Conservation (phyloP, 129 eudicot species). For the Tagetes erecta region DNA sequence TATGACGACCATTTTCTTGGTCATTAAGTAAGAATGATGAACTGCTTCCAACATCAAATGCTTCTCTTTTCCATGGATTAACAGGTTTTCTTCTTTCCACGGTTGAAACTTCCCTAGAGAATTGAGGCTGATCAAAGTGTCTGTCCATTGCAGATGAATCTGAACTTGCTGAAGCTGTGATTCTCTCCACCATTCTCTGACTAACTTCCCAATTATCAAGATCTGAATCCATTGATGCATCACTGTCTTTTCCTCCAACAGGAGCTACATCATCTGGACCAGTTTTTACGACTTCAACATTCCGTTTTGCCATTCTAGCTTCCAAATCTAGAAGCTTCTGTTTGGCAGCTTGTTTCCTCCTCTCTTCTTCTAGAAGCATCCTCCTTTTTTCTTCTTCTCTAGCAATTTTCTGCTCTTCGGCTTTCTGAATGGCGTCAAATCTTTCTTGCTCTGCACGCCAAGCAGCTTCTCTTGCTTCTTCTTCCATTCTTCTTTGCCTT, state of each 20-base stretch:
- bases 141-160: slow-evolving; percentile 60
- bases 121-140: slow-evolving; percentile 49
- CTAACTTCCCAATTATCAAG: slow-evolving; percentile 81
- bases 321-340: slow-evolving; percentile 92
- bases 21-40: slow-evolving; percentile 50
- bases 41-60: slow-evolving; percentile 57
- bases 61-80: slow-evolving; percentile 79
- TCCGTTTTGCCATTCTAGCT: slow-evolving; percentile 77
- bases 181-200: slow-evolving; percentile 85
- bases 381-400: slow-evolving; percentile 89
- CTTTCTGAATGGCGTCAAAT: slow-evolving; percentile 62
- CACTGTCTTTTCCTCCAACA: slow-evolving; percentile 48
- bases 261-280: slow-evolving; percentile 52
- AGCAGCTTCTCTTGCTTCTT: slow-evolving; percentile 86
- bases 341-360: slow-evolving; percentile 91
- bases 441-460: slow-evolving; percentile 93
- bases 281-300: slow-evolving; percentile 49
- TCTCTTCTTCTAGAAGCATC: slow-evolving; percentile 68
- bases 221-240: slow-evolving; percentile 44
- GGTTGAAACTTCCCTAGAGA: slow-evolving; percentile 51
- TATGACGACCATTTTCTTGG: slow-evolving; percentile 57
- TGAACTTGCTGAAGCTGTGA: slow-evolving; percentile 69
- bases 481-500: slow-evolving; percentile 63
- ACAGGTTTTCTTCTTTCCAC: slow-evolving; percentile 60
- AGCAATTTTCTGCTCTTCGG: slow-evolving; percentile 74